Percentiles rank a stretch among this genome's conserved stretches.
phyloP scores from a whole-genome alignment of 441 rosid genomes.

The Viola pubescens region DNA sequence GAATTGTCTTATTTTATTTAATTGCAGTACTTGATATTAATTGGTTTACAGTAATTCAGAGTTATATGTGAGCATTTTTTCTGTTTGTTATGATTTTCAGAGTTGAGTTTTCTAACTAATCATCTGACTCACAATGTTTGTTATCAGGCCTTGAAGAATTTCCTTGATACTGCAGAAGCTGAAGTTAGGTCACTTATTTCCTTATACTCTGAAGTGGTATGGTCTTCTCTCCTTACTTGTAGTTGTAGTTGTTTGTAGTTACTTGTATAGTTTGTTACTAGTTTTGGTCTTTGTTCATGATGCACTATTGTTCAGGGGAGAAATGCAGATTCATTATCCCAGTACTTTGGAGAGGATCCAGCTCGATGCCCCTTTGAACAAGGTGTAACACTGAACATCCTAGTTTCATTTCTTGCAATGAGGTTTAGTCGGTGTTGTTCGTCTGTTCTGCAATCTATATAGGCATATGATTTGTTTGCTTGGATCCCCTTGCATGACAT shows the following conservation, averaged over 20 bases:
- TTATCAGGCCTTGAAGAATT: slow-evolving; percentile 62
- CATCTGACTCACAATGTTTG: background rate
- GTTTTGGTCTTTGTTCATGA: slow-evolving; percentile 11
- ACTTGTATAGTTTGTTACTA: slow-evolving; percentile 4
- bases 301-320: slow-evolving; percentile 55
- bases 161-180: slow-evolving; percentile 86
- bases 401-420: background rate
- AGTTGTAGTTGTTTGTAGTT: background rate
- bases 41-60: background rate
- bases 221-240: slow-evolving; percentile 18
- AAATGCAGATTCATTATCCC: slow-evolving; percentile 92
- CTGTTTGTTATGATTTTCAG: too few species aligned
- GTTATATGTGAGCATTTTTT: too few species aligned
- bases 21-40: background rate
- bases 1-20: background rate
- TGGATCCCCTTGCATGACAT: background rate
- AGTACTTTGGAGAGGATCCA: slow-evolving; percentile 97
- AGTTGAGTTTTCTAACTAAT: too few species aligned
- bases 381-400: slow-evolving; percentile 38
- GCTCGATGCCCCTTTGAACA: slow-evolving; percentile 98
- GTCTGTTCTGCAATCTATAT: background rate
- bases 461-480: background rate
- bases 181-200: slow-evolving; percentile 70
- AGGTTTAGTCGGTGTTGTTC: background rate
- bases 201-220: slow-evolving; percentile 80